Conservation (phyloP, 768 basidiomycete genomes). For the Cystofilobasidium ferigula region DNA sequence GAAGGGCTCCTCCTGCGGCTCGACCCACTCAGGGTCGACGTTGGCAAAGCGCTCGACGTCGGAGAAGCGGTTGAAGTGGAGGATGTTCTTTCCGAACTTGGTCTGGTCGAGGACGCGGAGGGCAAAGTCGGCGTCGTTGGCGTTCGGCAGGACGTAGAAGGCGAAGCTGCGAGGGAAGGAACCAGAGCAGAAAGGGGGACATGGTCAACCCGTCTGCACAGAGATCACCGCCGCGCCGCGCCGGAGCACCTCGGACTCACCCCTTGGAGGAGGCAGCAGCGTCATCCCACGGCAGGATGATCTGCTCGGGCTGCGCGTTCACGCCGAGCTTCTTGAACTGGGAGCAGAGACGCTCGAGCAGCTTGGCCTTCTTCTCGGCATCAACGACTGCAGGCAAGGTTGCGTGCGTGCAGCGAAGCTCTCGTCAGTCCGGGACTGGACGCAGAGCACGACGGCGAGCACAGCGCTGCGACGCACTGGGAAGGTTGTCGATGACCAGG, state of each 20-base stretch:
- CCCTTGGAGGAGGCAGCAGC: constrained; percentile 78
- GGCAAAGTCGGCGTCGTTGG: constrained; percentile 37
- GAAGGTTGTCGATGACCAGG: constrained; percentile 83
- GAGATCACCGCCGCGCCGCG: not conserved
- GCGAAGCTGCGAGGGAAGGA: constrained; percentile 52
- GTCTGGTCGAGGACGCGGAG: constrained; percentile 37
- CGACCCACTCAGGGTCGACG: constrained; percentile 52
- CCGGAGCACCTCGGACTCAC: constrained; percentile 42
- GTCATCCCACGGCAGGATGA: constrained; percentile 82
- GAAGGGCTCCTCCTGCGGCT: constrained; percentile 64
- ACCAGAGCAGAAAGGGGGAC: constrained; percentile 56
- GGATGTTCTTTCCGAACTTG: constrained; percentile 76
- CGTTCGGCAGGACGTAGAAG: constrained; percentile 49
- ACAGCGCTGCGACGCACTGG: constrained; percentile 38
- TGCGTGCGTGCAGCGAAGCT: too few relatives aligned
- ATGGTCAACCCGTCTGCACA: constrained; percentile 20
- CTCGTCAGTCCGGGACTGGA: not conserved
- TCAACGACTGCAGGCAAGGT: constrained; percentile 50
- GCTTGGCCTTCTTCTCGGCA: constrained; percentile 66
- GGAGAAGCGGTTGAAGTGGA: constrained; percentile 72
- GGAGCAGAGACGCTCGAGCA: constrained; percentile 68
- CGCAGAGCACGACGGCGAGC: not conserved
- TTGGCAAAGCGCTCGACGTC: constrained; percentile 75
- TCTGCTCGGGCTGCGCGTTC: constrained; percentile 60
- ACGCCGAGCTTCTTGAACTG: constrained; percentile 74